Percentiles rank a stretch among this genome's conserved stretches.
Conservation (phyloP, 1,284 basidiomycete genomes). For the Chalciporus sp. region DNA sequence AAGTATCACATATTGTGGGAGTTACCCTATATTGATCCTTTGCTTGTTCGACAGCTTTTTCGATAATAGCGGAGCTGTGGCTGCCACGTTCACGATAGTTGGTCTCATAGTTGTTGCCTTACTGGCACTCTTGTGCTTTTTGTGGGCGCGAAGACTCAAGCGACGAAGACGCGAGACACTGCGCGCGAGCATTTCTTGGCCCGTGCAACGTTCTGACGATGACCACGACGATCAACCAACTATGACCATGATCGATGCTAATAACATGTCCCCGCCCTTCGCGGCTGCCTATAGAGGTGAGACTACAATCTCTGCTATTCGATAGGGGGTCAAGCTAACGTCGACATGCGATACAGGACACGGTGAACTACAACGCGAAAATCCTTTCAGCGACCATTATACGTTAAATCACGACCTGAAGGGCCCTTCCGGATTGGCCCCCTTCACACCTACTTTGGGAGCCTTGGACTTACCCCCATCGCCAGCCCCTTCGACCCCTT, state of each 20-base stretch:
- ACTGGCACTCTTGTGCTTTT: slow-evolving; percentile 38
- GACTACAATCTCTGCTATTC: not conserved
- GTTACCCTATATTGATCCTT: not conserved
- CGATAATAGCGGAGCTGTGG: slow-evolving; percentile 53
- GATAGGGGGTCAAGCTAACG: not conserved
- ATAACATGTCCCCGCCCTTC: not conserved
- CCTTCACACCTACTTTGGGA: slow-evolving; percentile 21
- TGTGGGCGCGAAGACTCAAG: slow-evolving; percentile 44
- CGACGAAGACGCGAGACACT: slow-evolving; percentile 34
- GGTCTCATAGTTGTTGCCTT: slow-evolving; percentile 46
- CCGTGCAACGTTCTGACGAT: slow-evolving; percentile 37
- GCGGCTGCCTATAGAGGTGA: not conserved
- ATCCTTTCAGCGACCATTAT: slow-evolving; percentile 1
- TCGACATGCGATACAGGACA: not conserved
- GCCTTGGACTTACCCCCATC: slow-evolving; percentile 5
- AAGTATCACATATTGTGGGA: slow-evolving; percentile 16
- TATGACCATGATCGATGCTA: slow-evolving; percentile 11
- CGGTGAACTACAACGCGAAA: not conserved
- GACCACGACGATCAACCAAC: slow-evolving; percentile 23
- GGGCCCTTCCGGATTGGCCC: slow-evolving; percentile 15
- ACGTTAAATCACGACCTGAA: not conserved
- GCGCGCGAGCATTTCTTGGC: slow-evolving; percentile 41
- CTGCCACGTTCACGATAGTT: slow-evolving; percentile 57
- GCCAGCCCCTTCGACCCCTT: slow-evolving; percentile 16
- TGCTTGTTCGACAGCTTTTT: slow-evolving; percentile 48